Conservation (phyloP, 257 asterid genomes). For the Solanum bulbocastanum region DNA sequence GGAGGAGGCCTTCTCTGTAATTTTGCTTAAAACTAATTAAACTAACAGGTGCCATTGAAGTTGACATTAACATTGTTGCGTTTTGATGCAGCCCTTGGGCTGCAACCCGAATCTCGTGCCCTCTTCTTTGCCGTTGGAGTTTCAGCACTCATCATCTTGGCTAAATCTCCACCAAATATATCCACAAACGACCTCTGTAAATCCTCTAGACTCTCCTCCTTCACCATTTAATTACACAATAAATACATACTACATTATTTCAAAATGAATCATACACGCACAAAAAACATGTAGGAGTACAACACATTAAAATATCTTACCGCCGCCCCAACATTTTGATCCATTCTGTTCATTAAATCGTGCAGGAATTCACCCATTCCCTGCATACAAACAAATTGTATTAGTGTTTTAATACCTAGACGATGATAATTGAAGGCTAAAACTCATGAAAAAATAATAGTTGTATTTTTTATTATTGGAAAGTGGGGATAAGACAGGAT, state of each 20-base stretch:
- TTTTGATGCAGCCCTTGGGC: constrained; percentile 17
- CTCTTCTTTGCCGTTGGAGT: constrained; percentile 40
- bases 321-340: constrained; percentile 46
- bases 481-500: background rate
- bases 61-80: constrained; percentile 4
- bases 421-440: background rate
- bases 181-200: constrained; percentile 75
- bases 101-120: constrained; percentile 36
- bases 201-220: constrained; percentile 90
- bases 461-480: background rate
- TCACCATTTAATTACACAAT: background rate
- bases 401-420: background rate
- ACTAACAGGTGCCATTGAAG: background rate
- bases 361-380: constrained; percentile 88
- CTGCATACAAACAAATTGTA: constrained; percentile 12
- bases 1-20: background rate
- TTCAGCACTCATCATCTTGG: constrained; percentile 25
- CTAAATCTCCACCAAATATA: constrained; percentile 76
- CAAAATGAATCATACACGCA: background rate
- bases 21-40: background rate
- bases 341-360: constrained; percentile 77
- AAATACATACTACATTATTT: background rate
- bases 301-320: constrained; percentile 12
- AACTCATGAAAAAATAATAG: background rate
- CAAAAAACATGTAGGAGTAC: background rate